Evolutionary conservation across 192 early-diverging fungal genomes (phyloP).

Genomic region (Coemansia sp.): DNA sequence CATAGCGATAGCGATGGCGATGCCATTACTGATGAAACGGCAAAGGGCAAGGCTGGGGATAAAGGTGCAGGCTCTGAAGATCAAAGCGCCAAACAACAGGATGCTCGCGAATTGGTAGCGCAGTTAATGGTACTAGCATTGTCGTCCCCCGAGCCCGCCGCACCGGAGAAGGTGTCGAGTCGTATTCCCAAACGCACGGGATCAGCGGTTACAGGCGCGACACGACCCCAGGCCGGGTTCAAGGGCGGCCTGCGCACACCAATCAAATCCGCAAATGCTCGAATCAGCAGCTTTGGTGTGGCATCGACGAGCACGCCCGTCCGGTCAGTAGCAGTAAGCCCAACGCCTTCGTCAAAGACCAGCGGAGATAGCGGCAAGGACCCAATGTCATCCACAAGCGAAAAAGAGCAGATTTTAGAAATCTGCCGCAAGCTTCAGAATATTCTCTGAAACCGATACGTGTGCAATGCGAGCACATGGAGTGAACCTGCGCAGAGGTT

Average conservation of each 20-base stretch:
- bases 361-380: slow-evolving; percentile 22
- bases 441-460: slow-evolving; percentile 18
- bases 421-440: slow-evolving; percentile 50
- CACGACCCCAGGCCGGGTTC: slow-evolving; percentile 10
- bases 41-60: slow-evolving; percentile 1
- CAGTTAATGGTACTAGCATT: slow-evolving; percentile 51
- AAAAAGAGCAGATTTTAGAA: slow-evolving; percentile 46
- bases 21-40: background rate
- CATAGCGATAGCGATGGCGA: slow-evolving; percentile 5
- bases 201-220: slow-evolving; percentile 4
- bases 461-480: background rate
- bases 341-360: slow-evolving; percentile 37
- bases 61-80: background rate
- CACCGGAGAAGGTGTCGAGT: slow-evolving; percentile 17
- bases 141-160: slow-evolving; percentile 30
- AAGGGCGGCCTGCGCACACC: slow-evolving; percentile 37
- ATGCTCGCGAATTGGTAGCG: slow-evolving; percentile 51
- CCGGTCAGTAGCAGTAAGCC: slow-evolving; percentile 33
- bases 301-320: slow-evolving; percentile 46
- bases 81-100: slow-evolving; percentile 31
- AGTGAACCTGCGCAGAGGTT: no score
- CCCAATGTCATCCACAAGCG: slow-evolving; percentile 1
- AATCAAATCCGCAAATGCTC: slow-evolving; percentile 23
- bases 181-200: slow-evolving; percentile 36
- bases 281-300: slow-evolving; percentile 54